phyloP scores from a whole-genome alignment of 495 filamentous ascomycete species.

The Annulohypoxylon moriforme region DNA sequence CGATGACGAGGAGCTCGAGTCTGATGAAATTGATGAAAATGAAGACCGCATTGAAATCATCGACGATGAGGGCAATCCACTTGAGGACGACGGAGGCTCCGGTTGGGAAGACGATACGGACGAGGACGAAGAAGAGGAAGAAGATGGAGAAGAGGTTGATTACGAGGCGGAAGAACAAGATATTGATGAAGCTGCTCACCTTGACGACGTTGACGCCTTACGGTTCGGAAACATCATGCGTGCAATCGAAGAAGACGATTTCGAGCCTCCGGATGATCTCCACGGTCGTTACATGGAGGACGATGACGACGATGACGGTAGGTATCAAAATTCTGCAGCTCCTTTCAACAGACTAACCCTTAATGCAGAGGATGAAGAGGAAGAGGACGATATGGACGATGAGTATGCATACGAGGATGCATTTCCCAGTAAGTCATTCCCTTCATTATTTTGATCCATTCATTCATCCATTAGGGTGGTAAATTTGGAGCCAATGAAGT shows the following conservation, averaged over 20 bases:
- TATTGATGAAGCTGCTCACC: slow-evolving; percentile 52
- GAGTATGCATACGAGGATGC: slow-evolving; percentile 73
- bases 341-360: slow-evolving; percentile 29
- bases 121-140: slow-evolving; percentile 64
- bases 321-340: slow-evolving; percentile 28
- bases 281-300: slow-evolving; percentile 75
- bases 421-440: slow-evolving; percentile 77
- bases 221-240: slow-evolving; percentile 67
- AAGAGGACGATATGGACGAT: slow-evolving; percentile 78
- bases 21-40: slow-evolving; percentile 62
- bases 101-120: slow-evolving; percentile 69
- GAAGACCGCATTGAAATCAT: slow-evolving; percentile 67
- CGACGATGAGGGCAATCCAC: slow-evolving; percentile 63
- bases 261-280: slow-evolving; percentile 60
- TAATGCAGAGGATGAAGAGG: slow-evolving; percentile 69
- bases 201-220: slow-evolving; percentile 56
- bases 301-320: slow-evolving; percentile 72
- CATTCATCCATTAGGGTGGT: not conserved
- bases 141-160: slow-evolving; percentile 60
- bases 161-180: slow-evolving; percentile 60
- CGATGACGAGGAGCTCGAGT: slow-evolving; percentile 62
- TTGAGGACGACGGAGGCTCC: slow-evolving; percentile 63
- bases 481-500: not conserved
- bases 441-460: slow-evolving; percentile 14
- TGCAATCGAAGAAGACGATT: slow-evolving; percentile 73